A percentile compares a stretch with the other conserved stretches of the same genome.
Conservation (phyloP, 768 basidiomycete genomes). For the Sistotremastrum niveocremeum region DNA sequence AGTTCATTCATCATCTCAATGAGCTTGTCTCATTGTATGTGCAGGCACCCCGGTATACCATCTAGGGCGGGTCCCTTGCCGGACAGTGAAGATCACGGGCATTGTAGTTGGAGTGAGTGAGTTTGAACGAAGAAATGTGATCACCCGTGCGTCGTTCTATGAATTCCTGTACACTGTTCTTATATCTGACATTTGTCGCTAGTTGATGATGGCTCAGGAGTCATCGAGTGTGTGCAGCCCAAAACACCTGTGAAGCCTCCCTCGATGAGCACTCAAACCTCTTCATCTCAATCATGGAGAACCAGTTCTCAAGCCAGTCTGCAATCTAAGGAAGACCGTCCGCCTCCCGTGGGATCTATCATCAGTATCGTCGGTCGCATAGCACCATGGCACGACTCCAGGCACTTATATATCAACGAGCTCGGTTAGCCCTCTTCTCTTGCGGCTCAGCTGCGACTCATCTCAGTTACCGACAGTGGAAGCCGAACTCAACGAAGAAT, state of each 20-base stretch:
- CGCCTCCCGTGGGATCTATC: conserved; percentile 25
- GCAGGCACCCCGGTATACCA: neutral
- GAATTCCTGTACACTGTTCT: conserved; percentile 1
- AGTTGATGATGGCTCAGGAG: conserved; percentile 73
- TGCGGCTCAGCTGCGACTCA: neutral
- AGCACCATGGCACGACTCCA: conserved; percentile 23
- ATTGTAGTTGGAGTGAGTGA: conserved; percentile 48
- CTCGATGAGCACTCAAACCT: neutral
- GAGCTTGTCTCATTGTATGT: no score
- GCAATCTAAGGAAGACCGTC: no score
- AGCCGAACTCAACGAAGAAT: conserved; percentile 35
- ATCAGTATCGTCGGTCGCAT: conserved; percentile 37
- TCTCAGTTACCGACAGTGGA: neutral
- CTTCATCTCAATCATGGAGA: no score
- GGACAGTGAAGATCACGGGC: conserved; percentile 46
- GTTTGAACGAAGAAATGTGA: conserved; percentile 46
- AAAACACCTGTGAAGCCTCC: neutral
- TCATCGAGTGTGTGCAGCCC: conserved; percentile 51
- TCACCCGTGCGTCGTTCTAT: conserved; percentile 31
- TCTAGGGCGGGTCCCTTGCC: conserved; percentile 56
- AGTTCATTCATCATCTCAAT: no score
- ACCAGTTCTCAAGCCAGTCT: no score
- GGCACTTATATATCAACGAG: conserved; percentile 33
- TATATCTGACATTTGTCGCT: neutral
- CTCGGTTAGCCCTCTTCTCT: conserved; percentile 29